phyloP scores from a whole-genome alignment of 2,329 filamentous ascomycete genomes.

The Penicillium paneum region DNA sequence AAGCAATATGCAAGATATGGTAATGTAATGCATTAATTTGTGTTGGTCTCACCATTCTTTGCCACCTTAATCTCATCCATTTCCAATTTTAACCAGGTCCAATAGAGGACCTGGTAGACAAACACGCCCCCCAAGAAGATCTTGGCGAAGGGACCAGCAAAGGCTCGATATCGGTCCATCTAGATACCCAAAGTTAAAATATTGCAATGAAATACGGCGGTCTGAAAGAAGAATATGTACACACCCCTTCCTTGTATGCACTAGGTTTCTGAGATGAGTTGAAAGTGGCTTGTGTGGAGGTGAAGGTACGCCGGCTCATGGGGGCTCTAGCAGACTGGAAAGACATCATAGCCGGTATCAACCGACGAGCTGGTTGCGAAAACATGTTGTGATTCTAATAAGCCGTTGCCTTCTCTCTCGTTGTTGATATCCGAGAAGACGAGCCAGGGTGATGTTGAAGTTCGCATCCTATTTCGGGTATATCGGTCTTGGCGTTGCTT shows the following conservation, averaged over 20 bases:
- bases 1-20: background rate
- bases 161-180: constrained; percentile 41
- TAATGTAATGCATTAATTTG: background rate
- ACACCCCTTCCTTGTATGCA: constrained; percentile 32
- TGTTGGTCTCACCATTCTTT: constrained; percentile 36
- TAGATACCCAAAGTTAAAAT: constrained; percentile 16
- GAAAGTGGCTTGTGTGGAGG: constrained; percentile 6
- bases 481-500: constrained; percentile 3
- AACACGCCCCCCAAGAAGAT: constrained; percentile 49
- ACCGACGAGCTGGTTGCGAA: background rate
- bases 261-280: constrained; percentile 7
- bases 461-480: constrained; percentile 6
- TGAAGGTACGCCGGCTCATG: constrained; percentile 2
- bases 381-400: background rate
- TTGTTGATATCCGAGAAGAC: constrained; percentile 1
- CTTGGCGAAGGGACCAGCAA: constrained; percentile 46
- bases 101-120: constrained; percentile 49
- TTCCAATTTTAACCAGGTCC: constrained; percentile 48
- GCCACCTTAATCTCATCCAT: constrained; percentile 44
- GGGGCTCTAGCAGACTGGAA: constrained; percentile 7
- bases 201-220: background rate
- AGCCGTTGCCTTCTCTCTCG: background rate
- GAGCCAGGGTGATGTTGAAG: constrained; percentile 14
- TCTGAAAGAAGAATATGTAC: background rate
- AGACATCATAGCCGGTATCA: background rate